Evolutionary conservation across 176 grass and related monocot species (phyloP).

Genomic region (Oryza nivara): DNA sequence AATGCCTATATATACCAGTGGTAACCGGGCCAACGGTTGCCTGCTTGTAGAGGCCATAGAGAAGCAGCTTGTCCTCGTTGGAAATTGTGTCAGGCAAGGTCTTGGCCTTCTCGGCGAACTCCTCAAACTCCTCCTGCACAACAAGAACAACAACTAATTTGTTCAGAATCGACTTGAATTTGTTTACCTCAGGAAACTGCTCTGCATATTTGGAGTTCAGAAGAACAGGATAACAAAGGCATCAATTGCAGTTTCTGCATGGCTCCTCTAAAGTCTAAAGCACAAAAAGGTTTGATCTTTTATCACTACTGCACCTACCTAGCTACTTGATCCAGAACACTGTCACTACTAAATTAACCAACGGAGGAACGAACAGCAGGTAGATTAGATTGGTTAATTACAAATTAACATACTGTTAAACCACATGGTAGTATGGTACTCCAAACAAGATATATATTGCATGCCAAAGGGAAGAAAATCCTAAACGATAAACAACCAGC

Average conservation of each 20-base stretch:
- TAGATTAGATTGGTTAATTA: not conserved
- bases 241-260: not conserved
- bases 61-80: constrained; percentile 66
- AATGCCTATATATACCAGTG: constrained; percentile 45
- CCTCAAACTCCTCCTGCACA: constrained; percentile 73
- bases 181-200: not conserved
- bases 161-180: not conserved
- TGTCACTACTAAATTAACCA: not conserved
- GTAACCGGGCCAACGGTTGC: constrained; percentile 65
- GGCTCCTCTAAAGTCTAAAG: not conserved
- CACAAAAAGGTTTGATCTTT: not conserved
- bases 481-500: too few relatives aligned
- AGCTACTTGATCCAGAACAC: not conserved
- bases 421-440: not conserved
- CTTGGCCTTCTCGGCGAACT: constrained; percentile 74
- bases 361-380: not conserved
- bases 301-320: not conserved
- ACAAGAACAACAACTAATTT: not conserved
- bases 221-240: not conserved
- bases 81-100: constrained; percentile 52
- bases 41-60: constrained; percentile 80
- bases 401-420: not conserved
- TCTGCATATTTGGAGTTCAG: not conserved
- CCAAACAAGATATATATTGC: not conserved
- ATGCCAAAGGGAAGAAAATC: too few relatives aligned